Base-by-base conservation (phyloP, 1,284 basidiomycete species). In the Cutaneotrichosporon curvatum region DNA sequence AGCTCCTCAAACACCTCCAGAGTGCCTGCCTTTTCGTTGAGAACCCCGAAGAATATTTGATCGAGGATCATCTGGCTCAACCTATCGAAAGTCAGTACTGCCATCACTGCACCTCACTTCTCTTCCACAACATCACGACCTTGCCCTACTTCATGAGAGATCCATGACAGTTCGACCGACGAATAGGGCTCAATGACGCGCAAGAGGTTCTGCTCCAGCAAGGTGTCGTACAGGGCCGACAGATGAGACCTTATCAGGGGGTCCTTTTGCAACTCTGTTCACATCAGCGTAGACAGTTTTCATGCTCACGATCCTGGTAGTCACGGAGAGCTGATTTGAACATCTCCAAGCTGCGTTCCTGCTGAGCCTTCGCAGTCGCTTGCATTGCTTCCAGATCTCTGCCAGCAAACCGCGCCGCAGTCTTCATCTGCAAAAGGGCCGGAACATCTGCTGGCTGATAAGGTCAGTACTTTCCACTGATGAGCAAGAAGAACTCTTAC, bases 1-100 rank as follows among this genome's bases (percentile, higher is more conserved):
- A 81, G 80, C 64, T 88, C 77, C 49, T 96, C 89, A 60, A 85
- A 96, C 16, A 97, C 83, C 41, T 96, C 76, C 40, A 97, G 73
- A 62, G 91, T 95, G 0, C 92, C 92, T 1, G 87, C 81, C 16
- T 89, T 91, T 70, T 97, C 94, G 67, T 97, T 94, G 19, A 98
- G 75, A 4, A 97, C 91, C 6, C 94, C 94, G 56, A 89, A 81
- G 61, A 98, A 82, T 1, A 92, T 82, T 62, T 94, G 92, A 72
- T 98, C 94, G 35, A 98, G 75, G 55, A 98, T 97, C 94, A 98
- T 97, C 69, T 97, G 94, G 40, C 87, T 90, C 42, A 98, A 73
- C 66, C 87, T 91, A 25, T 16, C 30, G 9, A 57, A n/a, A n/a
- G n/a, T 49, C 20, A 44, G 43, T 22, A 19, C 19, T 7, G 22